These are phyloP conservation scores for Kodamaea leandrae DNA, from an alignment of 805 yeast genomes.

Conservation along the genomic window DNA sequence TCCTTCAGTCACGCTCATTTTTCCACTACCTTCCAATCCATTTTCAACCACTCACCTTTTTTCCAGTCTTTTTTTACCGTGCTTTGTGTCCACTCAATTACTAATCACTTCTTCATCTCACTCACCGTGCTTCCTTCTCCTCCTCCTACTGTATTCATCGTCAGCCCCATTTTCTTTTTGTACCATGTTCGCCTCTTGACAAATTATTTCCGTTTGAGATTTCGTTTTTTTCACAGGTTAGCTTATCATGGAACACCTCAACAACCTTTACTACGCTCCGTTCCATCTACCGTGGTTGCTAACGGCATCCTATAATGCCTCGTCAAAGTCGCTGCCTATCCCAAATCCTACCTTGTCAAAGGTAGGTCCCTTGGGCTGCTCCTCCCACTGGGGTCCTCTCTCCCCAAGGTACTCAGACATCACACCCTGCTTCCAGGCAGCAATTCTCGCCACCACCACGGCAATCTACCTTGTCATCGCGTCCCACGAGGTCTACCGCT, in stretches of 20 bases:
- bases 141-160: neutral
- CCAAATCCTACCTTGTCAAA: neutral
- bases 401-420: constrained; percentile 48
- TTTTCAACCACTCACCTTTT: too few relatives aligned
- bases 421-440: constrained; percentile 60
- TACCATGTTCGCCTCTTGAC: neutral
- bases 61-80: too few relatives aligned
- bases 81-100: too few relatives aligned
- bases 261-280: neutral
- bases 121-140: too few relatives aligned
- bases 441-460: constrained; percentile 42
- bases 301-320: neutral
- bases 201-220: too few relatives aligned
- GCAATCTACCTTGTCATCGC: constrained; percentile 45
- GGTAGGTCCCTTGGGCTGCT: neutral
- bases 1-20: neutral
- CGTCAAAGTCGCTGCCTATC: neutral
- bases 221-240: too few relatives aligned
- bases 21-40: too few relatives aligned
- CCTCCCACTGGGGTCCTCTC: constrained; percentile 41
- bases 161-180: neutral
- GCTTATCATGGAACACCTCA: constrained; percentile 1
- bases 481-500: constrained; percentile 27
- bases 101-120: too few relatives aligned
- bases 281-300: constrained; percentile 1